phyloP scores from a whole-genome alignment of 331 rosid genomes.

The Erythrophleum ivorense region DNA sequence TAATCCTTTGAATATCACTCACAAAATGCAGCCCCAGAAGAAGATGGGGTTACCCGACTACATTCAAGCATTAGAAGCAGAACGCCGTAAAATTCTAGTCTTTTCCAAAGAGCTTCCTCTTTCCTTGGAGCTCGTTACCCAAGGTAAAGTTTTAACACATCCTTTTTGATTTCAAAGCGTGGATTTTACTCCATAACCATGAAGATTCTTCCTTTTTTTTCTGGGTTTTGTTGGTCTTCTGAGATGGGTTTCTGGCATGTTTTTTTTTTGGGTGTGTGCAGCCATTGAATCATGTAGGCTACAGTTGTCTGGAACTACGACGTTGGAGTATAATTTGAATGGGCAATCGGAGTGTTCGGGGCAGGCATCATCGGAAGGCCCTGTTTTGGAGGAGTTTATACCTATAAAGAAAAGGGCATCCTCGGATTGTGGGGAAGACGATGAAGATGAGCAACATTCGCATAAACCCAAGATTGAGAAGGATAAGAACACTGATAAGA shows the following conservation, averaged over 20 bases:
- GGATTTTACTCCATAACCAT: background rate
- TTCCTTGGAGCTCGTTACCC: conserved; percentile 73
- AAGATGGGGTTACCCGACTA: conserved; percentile 56
- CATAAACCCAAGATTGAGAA: conserved; percentile 31
- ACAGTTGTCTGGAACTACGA: conserved; percentile 62
- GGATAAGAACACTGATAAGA: conserved; percentile 51
- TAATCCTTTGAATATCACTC: conserved; percentile 36
- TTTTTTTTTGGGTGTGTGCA: conserved; percentile 19
- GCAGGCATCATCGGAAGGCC: conserved; percentile 72
- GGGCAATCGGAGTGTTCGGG: conserved; percentile 81
- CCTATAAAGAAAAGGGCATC: conserved; percentile 64
- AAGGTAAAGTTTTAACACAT: conserved; percentile 51
- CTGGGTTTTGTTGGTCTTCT: conserved; percentile 14
- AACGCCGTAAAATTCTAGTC: conserved; percentile 68
- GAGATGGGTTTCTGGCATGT: background rate
- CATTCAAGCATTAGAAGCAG: conserved; percentile 68
- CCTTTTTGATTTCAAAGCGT: background rate
- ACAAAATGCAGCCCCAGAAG: conserved; percentile 50
- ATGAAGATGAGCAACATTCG: conserved; percentile 58
- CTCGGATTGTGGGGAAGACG: conserved; percentile 46
- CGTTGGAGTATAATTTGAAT: conserved; percentile 54
- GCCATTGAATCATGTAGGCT: conserved; percentile 78
- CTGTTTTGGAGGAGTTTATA: conserved; percentile 79
- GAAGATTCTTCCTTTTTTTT: conserved; percentile 32
- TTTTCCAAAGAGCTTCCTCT: conserved; percentile 87